Evolutionary conservation across 2,329 filamentous ascomycete species (phyloP), one percentile per base, ranked within the genome.

Genomic region (Mycogone perniciosa): DNA sequence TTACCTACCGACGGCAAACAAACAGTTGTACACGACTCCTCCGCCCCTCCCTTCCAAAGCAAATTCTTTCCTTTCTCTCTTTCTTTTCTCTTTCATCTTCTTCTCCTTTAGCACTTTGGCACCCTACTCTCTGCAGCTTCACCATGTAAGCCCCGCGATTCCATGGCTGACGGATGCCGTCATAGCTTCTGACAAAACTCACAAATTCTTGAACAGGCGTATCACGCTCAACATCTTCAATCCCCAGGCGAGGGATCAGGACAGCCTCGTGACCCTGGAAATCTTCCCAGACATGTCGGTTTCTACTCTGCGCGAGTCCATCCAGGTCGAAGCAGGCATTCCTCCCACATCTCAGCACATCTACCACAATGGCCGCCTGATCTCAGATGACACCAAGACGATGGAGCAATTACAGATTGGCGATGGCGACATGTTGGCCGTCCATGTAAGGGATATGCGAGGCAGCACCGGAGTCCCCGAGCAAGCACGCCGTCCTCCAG

Each of bases 391-490:
- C 61, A 71, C 79, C 52, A 86, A 90, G 67, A 96, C 90, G 3
- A 80, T 99, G 64, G 82, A 90, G 59, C 79, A 92, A 61, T 79
- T 91, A 31, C 80, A 86, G 39, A 86, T 99, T 60, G 81, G 76
- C 44, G 89, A 97, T 70, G 89, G 89, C 50, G 93, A 96, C 64
- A 91, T 99, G 88, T 75, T 99, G 57, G 89, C 88, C 31, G 80
- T 97, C 59, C 87, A 95, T 65, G 85, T 96, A 54, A 71, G 81
- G 54, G 77, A 82, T 59, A 78, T 76, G 71, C 72, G 72, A 57
- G 75, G 74, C 56, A 75, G 64, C 61, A 72, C 72, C 34, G 68
- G 69, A 44, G 64, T 73, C 27, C 63, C 71, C 8, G 60, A 69
- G 46, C 69, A 68, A 46, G 64, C 69, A 41, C 67, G 66, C 42